Conservation (phyloP, 2,329 filamentous ascomycete species). For the Colletotrichum musae region DNA sequence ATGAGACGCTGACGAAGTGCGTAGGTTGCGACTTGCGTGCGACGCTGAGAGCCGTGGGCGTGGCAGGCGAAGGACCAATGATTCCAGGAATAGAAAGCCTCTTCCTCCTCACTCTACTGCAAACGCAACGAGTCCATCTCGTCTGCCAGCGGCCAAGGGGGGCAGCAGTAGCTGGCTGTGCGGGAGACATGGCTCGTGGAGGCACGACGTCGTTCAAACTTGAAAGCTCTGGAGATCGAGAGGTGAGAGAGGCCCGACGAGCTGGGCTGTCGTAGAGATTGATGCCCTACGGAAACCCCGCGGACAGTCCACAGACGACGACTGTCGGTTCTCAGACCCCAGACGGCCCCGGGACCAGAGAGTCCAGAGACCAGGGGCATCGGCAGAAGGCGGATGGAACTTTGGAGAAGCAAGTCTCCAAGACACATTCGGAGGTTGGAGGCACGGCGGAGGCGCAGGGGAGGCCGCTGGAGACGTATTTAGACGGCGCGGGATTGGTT, state of each 20-base stretch:
- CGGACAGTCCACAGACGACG: constrained; percentile 1
- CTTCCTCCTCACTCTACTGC: not conserved
- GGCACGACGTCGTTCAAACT: too few relatives aligned
- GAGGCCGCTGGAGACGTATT: constrained; percentile 13
- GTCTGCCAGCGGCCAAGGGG: too few relatives aligned
- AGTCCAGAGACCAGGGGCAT: not conserved
- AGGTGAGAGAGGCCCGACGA: constrained; percentile 1
- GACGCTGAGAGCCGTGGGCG: not conserved
- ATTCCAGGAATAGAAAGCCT: constrained; percentile 22
- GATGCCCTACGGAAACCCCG: constrained; percentile 7
- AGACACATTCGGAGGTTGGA: constrained; percentile 12
- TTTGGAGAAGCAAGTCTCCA: constrained; percentile 16
- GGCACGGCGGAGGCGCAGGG: not conserved
- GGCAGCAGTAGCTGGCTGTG: too few relatives aligned
- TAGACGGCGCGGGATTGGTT: constrained; percentile 21
- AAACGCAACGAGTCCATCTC: not conserved
- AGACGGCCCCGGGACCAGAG: not conserved
- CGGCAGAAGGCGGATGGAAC: not conserved
- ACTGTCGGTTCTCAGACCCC: constrained; percentile 1
- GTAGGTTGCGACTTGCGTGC: not conserved
- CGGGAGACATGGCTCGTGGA: too few relatives aligned
- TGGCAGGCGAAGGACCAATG: constrained; percentile 17
- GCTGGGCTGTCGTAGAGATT: not conserved
- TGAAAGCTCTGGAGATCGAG: too few relatives aligned
- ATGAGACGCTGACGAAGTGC: constrained; percentile 22